phyloP scores from a whole-genome alignment of 768 basidiomycete genomes.

The Lentinula guzmanii region DNA sequence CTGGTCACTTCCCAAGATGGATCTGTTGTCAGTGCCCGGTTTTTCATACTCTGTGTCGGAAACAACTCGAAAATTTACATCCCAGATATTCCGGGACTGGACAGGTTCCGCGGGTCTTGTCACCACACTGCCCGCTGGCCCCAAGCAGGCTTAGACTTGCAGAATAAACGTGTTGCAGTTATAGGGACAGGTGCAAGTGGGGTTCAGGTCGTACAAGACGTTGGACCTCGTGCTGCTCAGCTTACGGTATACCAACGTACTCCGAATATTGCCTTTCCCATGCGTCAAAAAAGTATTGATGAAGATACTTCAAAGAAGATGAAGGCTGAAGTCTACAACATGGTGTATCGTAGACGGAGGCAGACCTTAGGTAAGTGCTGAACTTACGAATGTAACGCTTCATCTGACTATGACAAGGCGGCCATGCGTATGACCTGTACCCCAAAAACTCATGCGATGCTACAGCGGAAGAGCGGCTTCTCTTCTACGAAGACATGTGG shows the following conservation, averaged over 20 bases:
- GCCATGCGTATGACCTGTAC: conserved; percentile 12
- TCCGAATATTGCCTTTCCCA: conserved; percentile 18
- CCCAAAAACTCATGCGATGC: conserved; percentile 10
- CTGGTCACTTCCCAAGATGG: conserved; percentile 15
- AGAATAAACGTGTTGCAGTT: conserved; percentile 20
- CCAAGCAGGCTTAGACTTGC: conserved; percentile 15
- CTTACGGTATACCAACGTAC: conserved; percentile 24
- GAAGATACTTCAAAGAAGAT: conserved; percentile 10
- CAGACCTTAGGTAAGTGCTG: conserved; percentile 13
- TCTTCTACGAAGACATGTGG: conserved; percentile 18
- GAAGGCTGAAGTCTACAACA: conserved; percentile 15
- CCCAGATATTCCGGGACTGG: conserved; percentile 17
- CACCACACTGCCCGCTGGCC: conserved; percentile 21
- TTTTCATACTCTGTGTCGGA: conserved; percentile 19
- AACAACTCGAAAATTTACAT: conserved; percentile 17
- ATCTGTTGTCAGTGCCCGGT: conserved; percentile 10
- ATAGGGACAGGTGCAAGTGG: conserved; percentile 17
- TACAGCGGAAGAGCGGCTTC: conserved; percentile 16
- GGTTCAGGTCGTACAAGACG: conserved; percentile 14
- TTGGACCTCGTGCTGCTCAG: conserved; percentile 14
- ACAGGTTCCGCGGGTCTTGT: conserved; percentile 15
- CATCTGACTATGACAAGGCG: not conserved
- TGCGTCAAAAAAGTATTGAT: conserved; percentile 13
- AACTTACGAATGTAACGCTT: no score
- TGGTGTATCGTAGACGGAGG: conserved; percentile 14